These are phyloP conservation scores for Huiozyma naganishii DNA, from an alignment of 805 yeast species.

Conservation along the genomic window DNA sequence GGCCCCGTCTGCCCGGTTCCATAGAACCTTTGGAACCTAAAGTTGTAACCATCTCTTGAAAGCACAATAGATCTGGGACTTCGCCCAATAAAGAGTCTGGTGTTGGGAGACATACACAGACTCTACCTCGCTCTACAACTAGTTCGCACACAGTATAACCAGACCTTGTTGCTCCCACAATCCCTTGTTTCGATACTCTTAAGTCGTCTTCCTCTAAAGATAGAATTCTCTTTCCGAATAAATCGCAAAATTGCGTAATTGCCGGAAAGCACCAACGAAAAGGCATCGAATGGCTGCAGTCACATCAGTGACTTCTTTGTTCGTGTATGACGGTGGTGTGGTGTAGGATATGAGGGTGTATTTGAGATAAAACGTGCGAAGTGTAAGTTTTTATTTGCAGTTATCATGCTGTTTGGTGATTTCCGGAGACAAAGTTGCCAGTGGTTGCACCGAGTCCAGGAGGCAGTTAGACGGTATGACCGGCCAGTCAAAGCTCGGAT, in stretches of 20 bases:
- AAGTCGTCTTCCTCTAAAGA: too few species aligned
- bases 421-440: not conserved
- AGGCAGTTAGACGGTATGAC: too few species aligned
- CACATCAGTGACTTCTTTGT: not conserved
- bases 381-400: not conserved
- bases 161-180: too few species aligned
- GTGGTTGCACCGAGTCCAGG: not conserved
- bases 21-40: conserved; percentile 39
- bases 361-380: not conserved
- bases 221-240: not conserved
- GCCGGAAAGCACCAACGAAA: not conserved
- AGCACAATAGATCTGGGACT: conserved; percentile 63
- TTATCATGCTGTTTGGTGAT: not conserved
- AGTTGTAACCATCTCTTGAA: conserved; percentile 45
- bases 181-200: too few species aligned
- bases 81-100: conserved; percentile 54
- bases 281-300: too few species aligned
- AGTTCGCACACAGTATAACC: not conserved
- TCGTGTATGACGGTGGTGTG: not conserved
- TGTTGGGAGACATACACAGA: conserved; percentile 14
- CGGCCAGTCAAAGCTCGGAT: too few species aligned
- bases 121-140: conserved; percentile 1
- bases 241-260: not conserved
- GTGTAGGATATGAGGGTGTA: not conserved
- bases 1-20: conserved; percentile 13